Conservation (phyloP, 306 rosid genomes). For the Lathyrus oleraceus region DNA sequence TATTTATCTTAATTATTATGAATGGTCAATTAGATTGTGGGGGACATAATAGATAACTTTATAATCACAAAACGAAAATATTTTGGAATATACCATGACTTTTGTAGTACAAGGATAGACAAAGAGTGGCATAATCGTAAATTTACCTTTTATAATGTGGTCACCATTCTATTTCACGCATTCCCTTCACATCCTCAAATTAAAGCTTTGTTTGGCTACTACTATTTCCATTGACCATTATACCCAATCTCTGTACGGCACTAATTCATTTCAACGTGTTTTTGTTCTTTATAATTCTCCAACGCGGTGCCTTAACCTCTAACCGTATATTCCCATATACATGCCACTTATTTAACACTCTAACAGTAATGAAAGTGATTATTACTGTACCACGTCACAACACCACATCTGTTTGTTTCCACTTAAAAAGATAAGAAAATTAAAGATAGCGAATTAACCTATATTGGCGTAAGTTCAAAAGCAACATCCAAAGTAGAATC, state of each 20-base stretch:
- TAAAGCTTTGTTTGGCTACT: too few species aligned
- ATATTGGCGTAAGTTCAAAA: not conserved
- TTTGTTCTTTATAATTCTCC: not conserved
- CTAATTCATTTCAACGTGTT: not conserved
- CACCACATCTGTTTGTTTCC: not conserved
- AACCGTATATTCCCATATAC: not conserved
- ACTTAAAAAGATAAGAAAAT: not conserved
- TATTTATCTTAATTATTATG: too few species aligned
- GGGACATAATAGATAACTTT: too few species aligned
- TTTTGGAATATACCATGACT: too few species aligned
- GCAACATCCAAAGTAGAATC: not conserved
- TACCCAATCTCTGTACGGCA: not conserved
- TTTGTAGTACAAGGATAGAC: too few species aligned
- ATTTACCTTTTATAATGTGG: too few species aligned
- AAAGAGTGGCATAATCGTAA: too few species aligned
- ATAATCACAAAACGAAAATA: too few species aligned
- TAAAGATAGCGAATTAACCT: not conserved
- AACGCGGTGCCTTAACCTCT: not conserved
- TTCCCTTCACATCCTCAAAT: too few species aligned
- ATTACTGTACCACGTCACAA: not conserved
- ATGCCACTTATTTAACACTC: not conserved
- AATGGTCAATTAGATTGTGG: too few species aligned
- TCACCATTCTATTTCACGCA: too few species aligned
- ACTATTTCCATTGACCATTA: too few species aligned
- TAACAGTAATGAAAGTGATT: not conserved